Percentiles rank a stretch among this genome's conserved stretches.
These are phyloP conservation scores for Pseudocercospora musae DNA, from an alignment of 2,329 filamentous ascomycete species.

Conservation along the genomic window DNA sequence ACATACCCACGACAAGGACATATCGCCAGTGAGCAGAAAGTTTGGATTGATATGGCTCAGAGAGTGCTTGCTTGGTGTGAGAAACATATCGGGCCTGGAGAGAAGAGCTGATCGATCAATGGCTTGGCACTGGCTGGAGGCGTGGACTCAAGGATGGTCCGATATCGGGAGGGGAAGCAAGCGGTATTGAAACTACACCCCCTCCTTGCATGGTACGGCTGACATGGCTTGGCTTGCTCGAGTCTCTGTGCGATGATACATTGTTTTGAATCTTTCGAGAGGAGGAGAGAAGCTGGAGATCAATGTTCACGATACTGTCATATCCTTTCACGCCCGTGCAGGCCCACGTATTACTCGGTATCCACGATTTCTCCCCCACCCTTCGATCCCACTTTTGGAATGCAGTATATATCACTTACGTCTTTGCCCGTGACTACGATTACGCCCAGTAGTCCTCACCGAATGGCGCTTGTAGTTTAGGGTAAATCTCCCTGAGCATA, in stretches of 20 bases:
- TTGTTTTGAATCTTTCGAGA: background rate
- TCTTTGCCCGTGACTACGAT: background rate
- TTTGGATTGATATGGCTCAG: constrained; percentile 19
- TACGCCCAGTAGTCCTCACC: background rate
- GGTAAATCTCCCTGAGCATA: background rate
- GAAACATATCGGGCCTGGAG: constrained; percentile 19
- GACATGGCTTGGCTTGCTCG: background rate
- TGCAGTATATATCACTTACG: background rate
- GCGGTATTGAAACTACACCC: background rate
- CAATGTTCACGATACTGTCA: background rate
- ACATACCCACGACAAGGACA: constrained; percentile 38
- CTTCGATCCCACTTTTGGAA: background rate
- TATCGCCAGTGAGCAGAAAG: constrained; percentile 30
- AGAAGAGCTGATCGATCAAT: background rate
- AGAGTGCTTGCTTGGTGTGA: constrained; percentile 18
- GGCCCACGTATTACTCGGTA: background rate
- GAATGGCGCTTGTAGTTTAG: constrained; percentile 3
- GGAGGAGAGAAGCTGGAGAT: background rate
- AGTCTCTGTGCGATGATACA: background rate
- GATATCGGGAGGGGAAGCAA: background rate
- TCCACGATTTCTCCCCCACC: background rate
- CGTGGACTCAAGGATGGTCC: background rate
- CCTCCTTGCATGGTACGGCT: background rate
- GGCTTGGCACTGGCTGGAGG: too few species aligned
- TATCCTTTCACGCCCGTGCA: too few species aligned